These are phyloP conservation scores for Pholiota adiposa DNA, from an alignment of 1,284 basidiomycete genomes.

Conservation along the genomic window DNA sequence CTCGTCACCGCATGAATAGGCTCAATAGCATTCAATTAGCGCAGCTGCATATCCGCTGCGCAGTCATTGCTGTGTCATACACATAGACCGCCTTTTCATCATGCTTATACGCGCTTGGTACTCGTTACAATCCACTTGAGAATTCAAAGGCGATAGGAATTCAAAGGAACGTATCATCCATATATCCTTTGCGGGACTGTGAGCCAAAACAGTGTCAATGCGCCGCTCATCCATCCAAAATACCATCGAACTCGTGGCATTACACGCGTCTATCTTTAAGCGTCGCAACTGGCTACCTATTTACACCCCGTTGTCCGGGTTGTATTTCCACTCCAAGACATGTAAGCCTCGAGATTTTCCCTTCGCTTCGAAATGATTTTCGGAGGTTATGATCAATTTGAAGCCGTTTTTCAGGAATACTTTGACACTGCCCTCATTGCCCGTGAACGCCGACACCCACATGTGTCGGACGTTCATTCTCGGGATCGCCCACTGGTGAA, in stretches of 20 bases:
- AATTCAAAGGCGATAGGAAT: too few relatives aligned
- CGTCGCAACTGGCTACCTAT: too few relatives aligned
- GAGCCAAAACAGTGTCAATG: too few relatives aligned
- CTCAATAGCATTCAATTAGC: too few relatives aligned
- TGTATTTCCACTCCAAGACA: constrained; percentile 36
- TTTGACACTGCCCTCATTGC: constrained; percentile 58
- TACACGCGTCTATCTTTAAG: too few relatives aligned
- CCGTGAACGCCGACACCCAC: constrained; percentile 46
- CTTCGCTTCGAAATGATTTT: constrained; percentile 40
- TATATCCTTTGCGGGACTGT: too few relatives aligned
- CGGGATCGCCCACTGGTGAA: constrained; percentile 61
- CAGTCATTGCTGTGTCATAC: neutral
- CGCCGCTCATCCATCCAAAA: too few relatives aligned
- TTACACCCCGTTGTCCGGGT: too few relatives aligned
- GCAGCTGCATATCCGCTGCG: neutral
- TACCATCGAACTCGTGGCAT: too few relatives aligned
- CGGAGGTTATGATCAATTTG: constrained; percentile 40
- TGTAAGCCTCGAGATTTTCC: constrained; percentile 35
- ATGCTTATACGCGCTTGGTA: too few relatives aligned
- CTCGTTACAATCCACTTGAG: too few relatives aligned
- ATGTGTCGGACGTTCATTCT: constrained; percentile 57
- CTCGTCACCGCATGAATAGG: neutral
- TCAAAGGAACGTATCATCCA: too few relatives aligned
- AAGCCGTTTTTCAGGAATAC: constrained; percentile 74
- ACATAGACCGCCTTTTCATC: neutral